These are phyloP conservation scores for Corchorus capsularis DNA, from an alignment of 345 rosid species.

Conservation along the genomic window DNA sequence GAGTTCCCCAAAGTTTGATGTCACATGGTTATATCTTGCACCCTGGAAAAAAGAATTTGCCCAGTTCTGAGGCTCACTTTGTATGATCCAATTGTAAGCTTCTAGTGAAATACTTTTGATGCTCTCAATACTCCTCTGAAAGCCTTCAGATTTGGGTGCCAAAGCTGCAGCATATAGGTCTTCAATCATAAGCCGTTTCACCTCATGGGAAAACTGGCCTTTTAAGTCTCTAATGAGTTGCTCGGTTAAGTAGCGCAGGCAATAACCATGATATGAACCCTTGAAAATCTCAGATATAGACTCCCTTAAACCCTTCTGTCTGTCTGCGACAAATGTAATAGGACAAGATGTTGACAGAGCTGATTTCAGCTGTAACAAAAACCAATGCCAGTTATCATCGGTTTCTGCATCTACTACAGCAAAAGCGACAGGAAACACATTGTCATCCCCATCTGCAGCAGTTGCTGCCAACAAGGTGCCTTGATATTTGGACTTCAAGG, in stretches of 20 bases:
- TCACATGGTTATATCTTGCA: slow-evolving; percentile 80
- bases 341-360: slow-evolving; percentile 60
- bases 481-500: slow-evolving; percentile 87
- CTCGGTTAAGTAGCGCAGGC: slow-evolving; percentile 70
- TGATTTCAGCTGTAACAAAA: slow-evolving; percentile 72
- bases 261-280: slow-evolving; percentile 69
- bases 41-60: slow-evolving; percentile 86
- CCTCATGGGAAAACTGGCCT: slow-evolving; percentile 90
- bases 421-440: slow-evolving; percentile 82
- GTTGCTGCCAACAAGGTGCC: slow-evolving; percentile 85
- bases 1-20: slow-evolving; percentile 77
- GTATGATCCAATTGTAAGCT: slow-evolving; percentile 82
- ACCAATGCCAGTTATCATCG: slow-evolving; percentile 91
- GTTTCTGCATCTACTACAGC: slow-evolving; percentile 83
- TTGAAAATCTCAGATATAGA: slow-evolving; percentile 64
- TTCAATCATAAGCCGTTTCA: slow-evolving; percentile 74
- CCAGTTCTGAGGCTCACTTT: slow-evolving; percentile 87
- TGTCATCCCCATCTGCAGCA: slow-evolving; percentile 82
- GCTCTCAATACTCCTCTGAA: slow-evolving; percentile 64
- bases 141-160: slow-evolving; percentile 61
- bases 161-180: slow-evolving; percentile 78
- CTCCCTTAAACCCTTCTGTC: slow-evolving; percentile 72
- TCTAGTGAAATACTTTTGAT: slow-evolving; percentile 76
- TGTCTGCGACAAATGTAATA: slow-evolving; percentile 82
- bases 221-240: slow-evolving; percentile 77